These are phyloP conservation scores for Lyophyllum atratum DNA, from an alignment of 768 basidiomycete species.

Conservation along the genomic window DNA sequence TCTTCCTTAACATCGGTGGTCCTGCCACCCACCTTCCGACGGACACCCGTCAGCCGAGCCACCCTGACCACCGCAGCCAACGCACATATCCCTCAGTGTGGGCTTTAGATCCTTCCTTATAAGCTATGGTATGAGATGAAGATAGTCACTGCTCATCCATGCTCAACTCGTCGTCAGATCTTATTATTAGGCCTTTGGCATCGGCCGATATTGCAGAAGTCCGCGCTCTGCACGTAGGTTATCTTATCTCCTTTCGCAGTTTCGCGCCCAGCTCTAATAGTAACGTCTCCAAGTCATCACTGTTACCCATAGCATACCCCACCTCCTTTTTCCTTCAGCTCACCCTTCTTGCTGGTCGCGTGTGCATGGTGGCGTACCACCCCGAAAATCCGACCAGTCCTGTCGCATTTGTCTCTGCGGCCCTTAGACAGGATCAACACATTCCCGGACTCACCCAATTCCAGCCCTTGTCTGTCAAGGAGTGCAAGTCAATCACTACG, in stretches of 20 bases:
- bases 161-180: slow-evolving; percentile 20
- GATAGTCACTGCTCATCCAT: slow-evolving; percentile 3
- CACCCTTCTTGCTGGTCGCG: slow-evolving; percentile 38
- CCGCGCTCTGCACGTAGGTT: slow-evolving; percentile 44
- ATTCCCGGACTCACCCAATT: slow-evolving; percentile 11
- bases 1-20: slow-evolving; percentile 2
- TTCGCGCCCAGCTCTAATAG: slow-evolving; percentile 4
- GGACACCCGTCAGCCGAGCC: slow-evolving; percentile 14
- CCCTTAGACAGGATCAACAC: slow-evolving; percentile 27
- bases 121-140: slow-evolving; percentile 1
- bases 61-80: not conserved
- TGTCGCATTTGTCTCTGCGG: slow-evolving; percentile 48
- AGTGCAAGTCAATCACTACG: slow-evolving; percentile 17
- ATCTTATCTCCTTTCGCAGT: not conserved
- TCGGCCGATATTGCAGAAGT: slow-evolving; percentile 35
- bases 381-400: slow-evolving; percentile 27
- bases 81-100: not conserved
- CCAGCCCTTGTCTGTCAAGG: not conserved
- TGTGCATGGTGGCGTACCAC: slow-evolving; percentile 43
- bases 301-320: slow-evolving; percentile 43
- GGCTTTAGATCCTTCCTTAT: not conserved
- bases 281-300: slow-evolving; percentile 27
- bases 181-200: slow-evolving; percentile 35
- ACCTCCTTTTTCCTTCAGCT: slow-evolving; percentile 48
- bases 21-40: slow-evolving; percentile 13